phyloP scores from a whole-genome alignment of 495 filamentous ascomycete species.

The Letharia columbiana region DNA sequence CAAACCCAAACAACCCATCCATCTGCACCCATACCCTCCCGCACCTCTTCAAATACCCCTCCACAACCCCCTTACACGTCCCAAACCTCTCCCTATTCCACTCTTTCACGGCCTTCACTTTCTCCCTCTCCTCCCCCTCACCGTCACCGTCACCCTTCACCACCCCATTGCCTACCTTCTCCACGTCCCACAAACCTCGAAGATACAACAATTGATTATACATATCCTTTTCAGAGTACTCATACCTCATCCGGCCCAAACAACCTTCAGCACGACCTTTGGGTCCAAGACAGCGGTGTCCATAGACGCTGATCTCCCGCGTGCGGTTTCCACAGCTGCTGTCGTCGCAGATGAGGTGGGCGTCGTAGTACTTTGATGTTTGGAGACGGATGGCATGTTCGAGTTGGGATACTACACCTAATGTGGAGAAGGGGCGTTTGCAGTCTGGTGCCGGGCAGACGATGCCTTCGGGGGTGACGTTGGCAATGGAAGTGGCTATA shows the following conservation, averaged over 20 bases:
- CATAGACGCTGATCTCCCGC: conserved; percentile 84
- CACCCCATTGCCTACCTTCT: conserved; percentile 29
- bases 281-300: conserved; percentile 79
- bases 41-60: conserved; percentile 83
- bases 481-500: conserved; percentile 45
- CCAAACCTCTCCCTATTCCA: conserved; percentile 71
- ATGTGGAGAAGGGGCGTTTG: conserved; percentile 52
- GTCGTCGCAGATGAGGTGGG: conserved; percentile 86
- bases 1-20: conserved; percentile 79
- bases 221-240: conserved; percentile 76
- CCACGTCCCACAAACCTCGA: conserved; percentile 76
- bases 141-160: conserved; percentile 38
- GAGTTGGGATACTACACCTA: conserved; percentile 75
- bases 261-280: conserved; percentile 74
- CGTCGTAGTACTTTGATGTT: conserved; percentile 80
- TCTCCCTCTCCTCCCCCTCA: conserved; percentile 48
- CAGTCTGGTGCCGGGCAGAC: conserved; percentile 57
- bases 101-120: conserved; percentile 59
- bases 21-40: conserved; percentile 94
- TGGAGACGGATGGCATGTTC: conserved; percentile 72
- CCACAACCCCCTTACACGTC: conserved; percentile 68
- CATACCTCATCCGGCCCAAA: conserved; percentile 79
- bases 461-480: conserved; percentile 64
- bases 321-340: conserved; percentile 77
- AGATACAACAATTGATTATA: conserved; percentile 96